phyloP scores from a whole-genome alignment of 257 asterid species.

The Ajuga chamaepitys region DNA sequence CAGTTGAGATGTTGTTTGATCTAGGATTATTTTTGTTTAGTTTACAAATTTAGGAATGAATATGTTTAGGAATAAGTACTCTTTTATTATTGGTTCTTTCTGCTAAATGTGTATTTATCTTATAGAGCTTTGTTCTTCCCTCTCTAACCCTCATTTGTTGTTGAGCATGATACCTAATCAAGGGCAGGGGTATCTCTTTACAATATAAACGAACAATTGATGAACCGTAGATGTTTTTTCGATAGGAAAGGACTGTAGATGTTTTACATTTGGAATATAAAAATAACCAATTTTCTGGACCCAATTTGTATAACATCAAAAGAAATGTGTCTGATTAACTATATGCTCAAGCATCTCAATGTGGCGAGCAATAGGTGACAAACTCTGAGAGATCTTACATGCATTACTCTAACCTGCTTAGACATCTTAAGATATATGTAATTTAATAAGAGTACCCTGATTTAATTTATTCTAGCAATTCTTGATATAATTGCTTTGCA shows the following conservation, averaged over 20 bases:
- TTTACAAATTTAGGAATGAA: too few species aligned
- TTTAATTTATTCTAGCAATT: not conserved
- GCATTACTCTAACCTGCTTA: not conserved
- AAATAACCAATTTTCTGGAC: not conserved
- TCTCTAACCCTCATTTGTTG: too few species aligned
- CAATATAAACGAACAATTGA: not conserved
- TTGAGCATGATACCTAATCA: not conserved
- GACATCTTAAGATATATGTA: not conserved
- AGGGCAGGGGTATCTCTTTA: not conserved
- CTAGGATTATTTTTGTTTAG: too few species aligned
- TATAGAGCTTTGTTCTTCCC: too few species aligned
- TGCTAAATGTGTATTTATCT: too few species aligned
- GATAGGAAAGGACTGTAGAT: too few species aligned
- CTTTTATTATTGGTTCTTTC: too few species aligned
- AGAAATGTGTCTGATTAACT: not conserved
- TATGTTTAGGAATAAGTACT: too few species aligned
- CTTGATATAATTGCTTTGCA: slow-evolving; percentile 25
- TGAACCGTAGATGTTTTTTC: too few species aligned
- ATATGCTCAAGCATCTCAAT: not conserved
- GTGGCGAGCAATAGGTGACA: not conserved
- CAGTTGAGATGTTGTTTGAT: too few species aligned
- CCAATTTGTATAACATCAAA: not conserved
- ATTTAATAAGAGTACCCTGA: not conserved
- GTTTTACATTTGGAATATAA: not conserved
- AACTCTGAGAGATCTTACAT: not conserved